phyloP scores from a whole-genome alignment of 768 basidiomycete species.

The Dacryopinax primogenitus region DNA sequence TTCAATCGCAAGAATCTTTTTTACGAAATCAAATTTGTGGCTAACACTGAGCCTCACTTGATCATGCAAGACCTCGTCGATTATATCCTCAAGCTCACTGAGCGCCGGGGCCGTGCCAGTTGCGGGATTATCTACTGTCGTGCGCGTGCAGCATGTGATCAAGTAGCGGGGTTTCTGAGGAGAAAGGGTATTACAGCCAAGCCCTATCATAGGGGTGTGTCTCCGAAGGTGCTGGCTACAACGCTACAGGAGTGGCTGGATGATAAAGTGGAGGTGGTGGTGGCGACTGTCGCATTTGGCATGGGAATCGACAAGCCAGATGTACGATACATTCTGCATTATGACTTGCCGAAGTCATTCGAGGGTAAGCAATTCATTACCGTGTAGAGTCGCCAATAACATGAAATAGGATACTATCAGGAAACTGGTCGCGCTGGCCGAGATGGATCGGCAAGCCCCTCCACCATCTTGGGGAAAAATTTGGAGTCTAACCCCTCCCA shows the following conservation, averaged over 20 bases:
- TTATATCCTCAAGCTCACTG: conserved; percentile 52
- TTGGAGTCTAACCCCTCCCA: neutral
- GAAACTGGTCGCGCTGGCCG: conserved; percentile 77
- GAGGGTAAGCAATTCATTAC: conserved; percentile 41
- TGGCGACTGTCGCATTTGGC: conserved; percentile 74
- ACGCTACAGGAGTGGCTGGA: conserved; percentile 46
- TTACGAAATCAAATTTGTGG: conserved; percentile 47
- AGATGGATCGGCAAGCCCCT: conserved; percentile 48
- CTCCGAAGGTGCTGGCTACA: conserved; percentile 38
- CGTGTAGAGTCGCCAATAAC: conserved; percentile 7
- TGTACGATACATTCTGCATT: conserved; percentile 70
- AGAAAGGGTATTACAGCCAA: conserved; percentile 51
- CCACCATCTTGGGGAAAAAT: neutral
- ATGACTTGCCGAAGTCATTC: conserved; percentile 68
- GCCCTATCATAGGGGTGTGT: conserved; percentile 64
- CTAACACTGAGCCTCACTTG: conserved; percentile 36
- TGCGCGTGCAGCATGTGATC: conserved; percentile 51
- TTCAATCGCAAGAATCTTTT: conserved; percentile 71
- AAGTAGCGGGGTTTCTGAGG: conserved; percentile 49
- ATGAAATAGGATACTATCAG: conserved; percentile 59
- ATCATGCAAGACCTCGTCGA: conserved; percentile 54
- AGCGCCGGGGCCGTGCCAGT: conserved; percentile 44
- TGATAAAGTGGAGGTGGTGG: conserved; percentile 42
- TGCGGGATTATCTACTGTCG: conserved; percentile 72
- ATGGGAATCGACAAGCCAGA: conserved; percentile 78